Evolutionary conservation across 352 stramenopile species (phyloP), one percentile per base, ranked within the genome.

Genomic region (Phytophthora macrochlamydospora): DNA sequence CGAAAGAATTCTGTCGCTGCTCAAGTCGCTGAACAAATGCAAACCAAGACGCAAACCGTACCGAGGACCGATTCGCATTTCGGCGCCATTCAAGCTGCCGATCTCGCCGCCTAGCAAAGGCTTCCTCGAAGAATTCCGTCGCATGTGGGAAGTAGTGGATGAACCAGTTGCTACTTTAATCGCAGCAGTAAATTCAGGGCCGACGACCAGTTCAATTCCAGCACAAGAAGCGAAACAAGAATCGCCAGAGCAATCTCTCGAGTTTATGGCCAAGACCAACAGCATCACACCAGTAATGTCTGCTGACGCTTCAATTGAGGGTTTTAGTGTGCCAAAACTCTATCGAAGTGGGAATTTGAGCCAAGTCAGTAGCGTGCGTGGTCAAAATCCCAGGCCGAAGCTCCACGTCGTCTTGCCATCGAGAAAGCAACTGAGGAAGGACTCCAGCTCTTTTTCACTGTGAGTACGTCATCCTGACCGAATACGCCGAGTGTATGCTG

Each of bases 41-140:
- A 57, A 67, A 3, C 43, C 50, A 12, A 44, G 29, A 11, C 29
- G 28, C 11, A 66, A 40, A n/a, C 51, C 57, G 3, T 62, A 66
- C 32, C 35, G 24, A 29, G 56, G 57, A 4, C 18, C 30, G 7
- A 67, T 71, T 62, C 57, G 37, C 6, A 14, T 71, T 5, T 48
- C 45, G 12, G 51, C 38, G 6, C 63, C 63, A 12, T 62, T 58
- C 30, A 57, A 43, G 3, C 14, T 71, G 30, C 63, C 56, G 3
- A 24, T 71, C 12, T 62, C 56, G 6, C 35, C 9, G 29, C 13
- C 28, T 2, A 71, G 63, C 7, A 43, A 32, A 43, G 14, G 2
- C 0, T 35, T 62, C 32, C 29, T 71, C 2, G 14, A 28, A 28
- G 12, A 18, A 13, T 12, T 66, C 13, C 4, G 28, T 3, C 29